These are phyloP conservation scores for Dorcoceras hygrometricum DNA, from an alignment of 257 asterid species.

Conservation along the genomic window DNA sequence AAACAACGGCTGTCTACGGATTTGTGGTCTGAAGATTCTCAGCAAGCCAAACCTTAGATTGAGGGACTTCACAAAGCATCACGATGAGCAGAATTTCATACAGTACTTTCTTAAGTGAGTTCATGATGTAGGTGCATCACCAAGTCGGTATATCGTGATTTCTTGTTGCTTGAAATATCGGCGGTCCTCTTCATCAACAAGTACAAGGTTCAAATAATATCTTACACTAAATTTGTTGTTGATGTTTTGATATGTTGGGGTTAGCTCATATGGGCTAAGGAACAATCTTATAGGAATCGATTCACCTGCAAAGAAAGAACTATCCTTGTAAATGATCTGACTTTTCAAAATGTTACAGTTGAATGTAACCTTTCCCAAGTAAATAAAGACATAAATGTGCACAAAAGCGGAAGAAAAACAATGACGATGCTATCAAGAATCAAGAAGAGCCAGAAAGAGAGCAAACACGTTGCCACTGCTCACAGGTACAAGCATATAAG, in stretches of 20 bases:
- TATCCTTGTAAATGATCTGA: slow-evolving; percentile 10
- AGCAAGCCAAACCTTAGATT: too few relatives aligned
- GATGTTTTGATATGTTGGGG: slow-evolving; percentile 82
- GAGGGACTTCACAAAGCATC: neutral
- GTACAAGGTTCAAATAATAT: slow-evolving; percentile 90
- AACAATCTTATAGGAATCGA: slow-evolving; percentile 91
- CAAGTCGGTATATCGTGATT: slow-evolving; percentile 77
- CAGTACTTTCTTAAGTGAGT: neutral
- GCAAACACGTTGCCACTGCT: neutral
- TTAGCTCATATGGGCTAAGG: slow-evolving; percentile 93
- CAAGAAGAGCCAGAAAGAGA: neutral
- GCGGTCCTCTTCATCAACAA: slow-evolving; percentile 96
- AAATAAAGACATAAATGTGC: neutral
- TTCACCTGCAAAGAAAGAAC: slow-evolving; percentile 63
- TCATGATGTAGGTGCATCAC: neutral
- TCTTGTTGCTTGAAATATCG: slow-evolving; percentile 97
- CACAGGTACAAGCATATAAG: neutral
- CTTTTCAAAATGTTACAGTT: slow-evolving; percentile 9
- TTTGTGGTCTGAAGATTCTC: neutral
- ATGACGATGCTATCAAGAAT: neutral
- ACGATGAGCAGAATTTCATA: neutral
- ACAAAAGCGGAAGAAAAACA: neutral
- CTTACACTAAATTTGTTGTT: slow-evolving; percentile 96
- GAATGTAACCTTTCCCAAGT: neutral
- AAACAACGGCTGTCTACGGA: neutral